These are phyloP conservation scores for Pythium utonaiense DNA, from an alignment of 352 stramenopile genomes.

Conservation along the genomic window DNA sequence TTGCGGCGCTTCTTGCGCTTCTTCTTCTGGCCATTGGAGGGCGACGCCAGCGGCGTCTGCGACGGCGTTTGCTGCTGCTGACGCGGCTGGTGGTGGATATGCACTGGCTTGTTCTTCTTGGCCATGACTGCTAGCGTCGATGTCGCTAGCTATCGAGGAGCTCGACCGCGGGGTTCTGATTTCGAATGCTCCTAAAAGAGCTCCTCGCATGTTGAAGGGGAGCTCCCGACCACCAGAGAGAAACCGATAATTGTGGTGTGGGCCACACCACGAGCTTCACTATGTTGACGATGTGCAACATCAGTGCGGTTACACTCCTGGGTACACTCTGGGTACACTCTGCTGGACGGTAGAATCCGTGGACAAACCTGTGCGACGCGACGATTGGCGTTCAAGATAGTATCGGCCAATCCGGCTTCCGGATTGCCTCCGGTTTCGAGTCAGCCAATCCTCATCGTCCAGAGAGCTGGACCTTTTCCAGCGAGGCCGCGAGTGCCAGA, in stretches of 20 bases:
- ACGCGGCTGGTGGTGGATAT: background rate
- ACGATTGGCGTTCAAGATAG: background rate
- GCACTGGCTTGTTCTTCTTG: background rate
- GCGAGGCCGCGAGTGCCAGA: background rate
- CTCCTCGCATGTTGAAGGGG: background rate
- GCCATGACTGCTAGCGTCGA: no score
- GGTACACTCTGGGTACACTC: no score
- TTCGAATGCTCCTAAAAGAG: background rate
- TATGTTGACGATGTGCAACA: slow-evolving; percentile 2
- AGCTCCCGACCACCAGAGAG: background rate
- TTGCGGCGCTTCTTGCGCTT: slow-evolving; percentile 23
- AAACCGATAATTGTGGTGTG: slow-evolving; percentile 5
- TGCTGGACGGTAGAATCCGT: no score
- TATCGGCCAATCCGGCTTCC: background rate
- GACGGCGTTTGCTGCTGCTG: background rate
- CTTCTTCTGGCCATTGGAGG: slow-evolving; percentile 16
- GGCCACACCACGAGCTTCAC: no score
- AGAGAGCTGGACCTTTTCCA: slow-evolving; percentile 6
- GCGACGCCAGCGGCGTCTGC: background rate
- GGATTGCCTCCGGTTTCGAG: background rate
- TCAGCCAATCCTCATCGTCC: background rate
- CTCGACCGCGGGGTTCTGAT: background rate
- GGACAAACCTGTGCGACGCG: no score
- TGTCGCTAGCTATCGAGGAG: no score
- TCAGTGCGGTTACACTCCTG: background rate